Percentiles rank a stretch among this genome's conserved stretches.
Conservation (phyloP, 2,329 filamentous ascomycete species). For the Sordariomycetes sp. region DNA sequence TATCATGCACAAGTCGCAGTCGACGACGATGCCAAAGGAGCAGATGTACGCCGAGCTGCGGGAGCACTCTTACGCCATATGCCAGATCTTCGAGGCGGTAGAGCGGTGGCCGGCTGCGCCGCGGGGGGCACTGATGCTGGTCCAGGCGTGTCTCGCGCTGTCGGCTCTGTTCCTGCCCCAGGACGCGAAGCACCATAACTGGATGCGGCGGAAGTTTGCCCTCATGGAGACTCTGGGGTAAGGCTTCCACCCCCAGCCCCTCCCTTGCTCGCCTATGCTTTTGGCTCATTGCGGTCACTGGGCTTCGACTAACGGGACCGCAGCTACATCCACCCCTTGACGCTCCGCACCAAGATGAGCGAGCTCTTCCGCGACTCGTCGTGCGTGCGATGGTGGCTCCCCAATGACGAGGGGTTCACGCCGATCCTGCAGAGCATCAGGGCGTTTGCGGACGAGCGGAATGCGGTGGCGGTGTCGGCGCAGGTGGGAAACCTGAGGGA, state of each 20-base stretch:
- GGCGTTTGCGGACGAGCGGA: slow-evolving; percentile 68
- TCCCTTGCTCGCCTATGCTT: background rate
- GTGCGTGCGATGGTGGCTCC: slow-evolving; percentile 78
- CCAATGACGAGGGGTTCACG: slow-evolving; percentile 63
- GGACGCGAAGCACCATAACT: slow-evolving; percentile 59
- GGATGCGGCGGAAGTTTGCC: slow-evolving; percentile 70
- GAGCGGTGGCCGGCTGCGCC: slow-evolving; percentile 58
- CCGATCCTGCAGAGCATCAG: slow-evolving; percentile 65
- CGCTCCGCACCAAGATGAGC: slow-evolving; percentile 63
- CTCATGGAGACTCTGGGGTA: slow-evolving; percentile 68
- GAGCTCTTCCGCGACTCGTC: slow-evolving; percentile 60
- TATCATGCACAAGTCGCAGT: slow-evolving; percentile 70
- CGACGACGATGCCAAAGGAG: slow-evolving; percentile 40
- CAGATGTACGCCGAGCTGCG: slow-evolving; percentile 39
- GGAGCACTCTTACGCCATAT: slow-evolving; percentile 53
- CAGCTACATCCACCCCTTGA: slow-evolving; percentile 67
- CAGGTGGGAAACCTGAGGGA: slow-evolving; percentile 57
- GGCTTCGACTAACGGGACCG: slow-evolving; percentile 21
- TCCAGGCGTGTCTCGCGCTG: slow-evolving; percentile 66
- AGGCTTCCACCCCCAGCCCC: slow-evolving; percentile 17
- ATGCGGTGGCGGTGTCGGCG: slow-evolving; percentile 40
- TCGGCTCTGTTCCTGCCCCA: slow-evolving; percentile 68
- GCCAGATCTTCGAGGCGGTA: slow-evolving; percentile 68
- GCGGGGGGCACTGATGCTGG: slow-evolving; percentile 55
- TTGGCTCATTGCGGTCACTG: background rate